Evolutionary conservation across 139 green algal species (phyloP).

Genomic region (Ostreobium quekettii): DNA sequence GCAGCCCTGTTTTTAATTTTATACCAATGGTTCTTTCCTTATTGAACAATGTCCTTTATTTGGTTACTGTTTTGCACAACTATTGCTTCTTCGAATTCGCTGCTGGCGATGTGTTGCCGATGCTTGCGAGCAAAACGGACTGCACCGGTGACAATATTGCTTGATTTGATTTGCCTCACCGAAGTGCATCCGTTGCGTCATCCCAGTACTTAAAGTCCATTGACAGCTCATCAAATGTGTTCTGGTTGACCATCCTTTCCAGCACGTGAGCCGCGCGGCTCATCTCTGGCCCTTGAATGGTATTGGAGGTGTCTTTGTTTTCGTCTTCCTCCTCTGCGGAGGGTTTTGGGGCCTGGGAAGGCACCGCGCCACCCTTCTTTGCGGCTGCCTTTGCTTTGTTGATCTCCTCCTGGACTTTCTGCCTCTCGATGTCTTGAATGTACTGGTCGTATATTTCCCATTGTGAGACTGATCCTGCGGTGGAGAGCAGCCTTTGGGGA

Average conservation of each 20-base stretch:
- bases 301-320: slow-evolving; percentile 8
- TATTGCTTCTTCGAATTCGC: no score
- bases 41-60: no score
- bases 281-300: slow-evolving; percentile 30
- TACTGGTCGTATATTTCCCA: slow-evolving; percentile 93
- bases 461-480: slow-evolving; percentile 61
- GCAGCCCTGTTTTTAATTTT: no score
- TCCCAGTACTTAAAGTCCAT: slow-evolving; percentile 98
- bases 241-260: slow-evolving; percentile 88
- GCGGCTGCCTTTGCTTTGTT: slow-evolving; percentile 39
- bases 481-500: no score
- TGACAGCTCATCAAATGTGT: slow-evolving; percentile 68
- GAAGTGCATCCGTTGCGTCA: slow-evolving; percentile 64
- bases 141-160: no score
- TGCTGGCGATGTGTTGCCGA: no score
- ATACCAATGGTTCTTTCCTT: no score
- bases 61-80: no score
- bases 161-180: no score
- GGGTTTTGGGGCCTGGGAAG: not conserved
- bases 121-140: no score
- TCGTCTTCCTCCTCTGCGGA: not conserved
- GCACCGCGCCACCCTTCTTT: not conserved
- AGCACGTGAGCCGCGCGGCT: slow-evolving; percentile 46
- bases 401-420: slow-evolving; percentile 53
- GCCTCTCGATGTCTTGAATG: slow-evolving; percentile 65